Conservation (phyloP, 2,329 filamentous ascomycete genomes). For the Hypoxylon rubiginosum region DNA sequence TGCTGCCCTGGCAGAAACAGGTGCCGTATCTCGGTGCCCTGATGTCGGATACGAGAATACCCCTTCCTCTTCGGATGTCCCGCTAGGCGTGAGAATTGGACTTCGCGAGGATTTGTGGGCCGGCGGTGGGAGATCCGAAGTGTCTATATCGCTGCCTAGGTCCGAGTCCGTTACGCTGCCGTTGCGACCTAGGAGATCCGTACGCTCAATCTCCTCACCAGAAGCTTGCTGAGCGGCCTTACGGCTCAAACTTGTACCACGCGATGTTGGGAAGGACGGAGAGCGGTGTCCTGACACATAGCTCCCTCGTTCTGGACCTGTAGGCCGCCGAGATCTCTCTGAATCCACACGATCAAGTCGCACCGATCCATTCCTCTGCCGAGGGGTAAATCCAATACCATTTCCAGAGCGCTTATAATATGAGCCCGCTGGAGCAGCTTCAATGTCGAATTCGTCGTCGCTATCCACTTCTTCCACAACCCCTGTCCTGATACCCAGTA, state of each 20-base stretch:
- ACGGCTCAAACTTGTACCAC: constrained; percentile 65
- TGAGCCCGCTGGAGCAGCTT: constrained; percentile 76
- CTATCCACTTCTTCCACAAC: constrained; percentile 98
- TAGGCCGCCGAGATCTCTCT: constrained; percentile 43
- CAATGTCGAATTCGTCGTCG: constrained; percentile 98
- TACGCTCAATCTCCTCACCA: constrained; percentile 65
- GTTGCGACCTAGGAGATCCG: constrained; percentile 67
- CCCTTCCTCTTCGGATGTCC: constrained; percentile 49
- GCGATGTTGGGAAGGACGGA: constrained; percentile 57
- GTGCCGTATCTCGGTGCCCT: constrained; percentile 52
- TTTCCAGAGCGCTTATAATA: constrained; percentile 85
- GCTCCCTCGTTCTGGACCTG: constrained; percentile 56
- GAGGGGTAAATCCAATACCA: constrained; percentile 82
- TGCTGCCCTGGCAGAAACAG: constrained; percentile 79
- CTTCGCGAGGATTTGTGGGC: constrained; percentile 62
- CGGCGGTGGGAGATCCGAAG: constrained; percentile 74
- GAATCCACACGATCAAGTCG: constrained; percentile 66
- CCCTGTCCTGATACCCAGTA: constrained; percentile 94
- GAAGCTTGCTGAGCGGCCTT: constrained; percentile 60
- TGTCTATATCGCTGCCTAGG: constrained; percentile 74
- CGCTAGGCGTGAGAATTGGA: constrained; percentile 53
- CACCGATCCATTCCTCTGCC: constrained; percentile 71
- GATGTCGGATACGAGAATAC: constrained; percentile 55
- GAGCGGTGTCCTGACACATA: constrained; percentile 69
- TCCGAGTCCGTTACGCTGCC: constrained; percentile 68